These are phyloP conservation scores for Casuarina equisetifolia DNA, from an alignment of 306 rosid species.

Conservation along the genomic window DNA sequence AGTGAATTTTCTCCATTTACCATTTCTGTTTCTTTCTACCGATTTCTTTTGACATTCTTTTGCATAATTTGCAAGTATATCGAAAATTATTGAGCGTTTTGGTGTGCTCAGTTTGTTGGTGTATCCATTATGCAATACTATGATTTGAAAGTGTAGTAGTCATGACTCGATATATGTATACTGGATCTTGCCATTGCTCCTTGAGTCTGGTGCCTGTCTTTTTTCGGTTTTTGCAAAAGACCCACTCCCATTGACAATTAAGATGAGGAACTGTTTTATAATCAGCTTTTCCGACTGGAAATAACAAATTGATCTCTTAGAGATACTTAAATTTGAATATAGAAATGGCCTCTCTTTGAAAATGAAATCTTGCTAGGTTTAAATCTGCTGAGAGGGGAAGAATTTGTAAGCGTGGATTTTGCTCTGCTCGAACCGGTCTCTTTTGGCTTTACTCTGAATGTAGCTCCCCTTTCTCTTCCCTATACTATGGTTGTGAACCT, in stretches of 20 bases:
- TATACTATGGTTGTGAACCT: too few relatives aligned
- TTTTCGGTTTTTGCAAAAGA: background rate
- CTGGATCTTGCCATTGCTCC: background rate
- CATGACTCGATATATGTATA: background rate
- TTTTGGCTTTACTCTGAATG: too few relatives aligned
- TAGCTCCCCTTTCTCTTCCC: too few relatives aligned
- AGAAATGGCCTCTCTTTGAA: too few relatives aligned
- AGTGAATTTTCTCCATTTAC: slow-evolving; percentile 41
- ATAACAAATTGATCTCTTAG: too few relatives aligned
- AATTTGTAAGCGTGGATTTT: background rate
- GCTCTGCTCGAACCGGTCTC: too few relatives aligned
- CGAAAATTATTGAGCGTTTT: slow-evolving; percentile 28
- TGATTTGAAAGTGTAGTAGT: background rate
- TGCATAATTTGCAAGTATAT: slow-evolving; percentile 34
- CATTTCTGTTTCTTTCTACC: slow-evolving; percentile 1
- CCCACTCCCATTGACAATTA: background rate
- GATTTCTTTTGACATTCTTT: slow-evolving; percentile 32
- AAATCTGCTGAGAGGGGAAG: background rate
- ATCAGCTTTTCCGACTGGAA: background rate
- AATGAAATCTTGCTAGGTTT: too few relatives aligned
- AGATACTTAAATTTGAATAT: too few relatives aligned
- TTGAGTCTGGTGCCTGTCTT: background rate
- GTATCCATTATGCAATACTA: slow-evolving; percentile 22
- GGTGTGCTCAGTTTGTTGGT: slow-evolving; percentile 42
- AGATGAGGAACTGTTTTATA: background rate